Conservation (phyloP, 2,329 filamentous ascomycete genomes). For the Daldinia eschscholtzii region DNA sequence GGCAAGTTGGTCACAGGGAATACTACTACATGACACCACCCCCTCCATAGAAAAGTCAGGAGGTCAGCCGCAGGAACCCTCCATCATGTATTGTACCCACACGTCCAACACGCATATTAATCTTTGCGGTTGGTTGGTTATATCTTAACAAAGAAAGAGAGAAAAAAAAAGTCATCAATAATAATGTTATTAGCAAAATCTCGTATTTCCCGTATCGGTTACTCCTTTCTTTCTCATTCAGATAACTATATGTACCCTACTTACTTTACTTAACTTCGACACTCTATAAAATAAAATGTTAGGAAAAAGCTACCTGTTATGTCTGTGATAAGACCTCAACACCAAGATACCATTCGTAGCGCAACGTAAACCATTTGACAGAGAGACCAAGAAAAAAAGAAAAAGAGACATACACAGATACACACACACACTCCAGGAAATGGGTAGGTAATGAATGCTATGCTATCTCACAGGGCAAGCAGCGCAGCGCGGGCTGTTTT, state of each 20-base stretch:
- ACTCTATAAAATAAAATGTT: constrained; percentile 5
- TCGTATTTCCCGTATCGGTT: not conserved
- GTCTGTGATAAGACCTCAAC: not conserved
- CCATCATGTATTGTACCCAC: constrained; percentile 2
- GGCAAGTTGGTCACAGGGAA: constrained; percentile 18
- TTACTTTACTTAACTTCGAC: not conserved
- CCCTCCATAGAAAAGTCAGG: constrained; percentile 12
- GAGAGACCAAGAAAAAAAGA: constrained; percentile 3
- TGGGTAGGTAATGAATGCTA: constrained; percentile 39
- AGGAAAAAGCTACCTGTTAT: not conserved
- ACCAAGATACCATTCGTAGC: not conserved
- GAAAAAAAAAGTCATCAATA: not conserved
- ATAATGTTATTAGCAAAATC: not conserved
- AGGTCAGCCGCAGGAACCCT: constrained; percentile 20
- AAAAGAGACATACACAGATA: not conserved
- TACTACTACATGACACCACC: constrained; percentile 12
- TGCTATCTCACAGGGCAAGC: constrained; percentile 33
- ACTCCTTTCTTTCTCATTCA: not conserved
- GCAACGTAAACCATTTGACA: not conserved
- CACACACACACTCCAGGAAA: constrained; percentile 15
- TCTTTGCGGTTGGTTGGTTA: not conserved
- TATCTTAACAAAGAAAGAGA: not conserved
- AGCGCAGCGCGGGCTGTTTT: constrained; percentile 34
- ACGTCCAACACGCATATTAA: constrained; percentile 9
- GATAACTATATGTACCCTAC: not conserved